A percentile compares a stretch with the other conserved stretches of the same genome.
Conservation (phyloP, 345 rosid genomes). For the Salix suchowensis region DNA sequence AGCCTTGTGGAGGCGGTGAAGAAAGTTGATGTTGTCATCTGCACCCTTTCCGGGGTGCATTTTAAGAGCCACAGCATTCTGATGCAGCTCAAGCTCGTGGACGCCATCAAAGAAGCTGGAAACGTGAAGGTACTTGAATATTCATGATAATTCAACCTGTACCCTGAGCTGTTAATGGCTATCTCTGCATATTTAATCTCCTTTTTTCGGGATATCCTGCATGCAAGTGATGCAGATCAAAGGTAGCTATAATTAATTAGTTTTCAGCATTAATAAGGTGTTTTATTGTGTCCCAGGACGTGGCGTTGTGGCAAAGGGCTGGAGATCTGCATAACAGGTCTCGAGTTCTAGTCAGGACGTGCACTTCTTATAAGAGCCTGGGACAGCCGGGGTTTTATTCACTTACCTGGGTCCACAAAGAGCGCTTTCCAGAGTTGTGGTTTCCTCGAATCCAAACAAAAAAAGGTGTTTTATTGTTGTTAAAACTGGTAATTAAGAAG, state of each 20-base stretch:
- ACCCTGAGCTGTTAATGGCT: background rate
- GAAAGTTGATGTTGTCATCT: constrained; percentile 54
- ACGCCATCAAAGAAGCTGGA: constrained; percentile 67
- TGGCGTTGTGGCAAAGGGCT: no score
- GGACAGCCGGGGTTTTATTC: no score
- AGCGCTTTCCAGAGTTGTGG: no score
- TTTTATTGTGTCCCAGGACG: background rate
- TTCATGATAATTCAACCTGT: background rate
- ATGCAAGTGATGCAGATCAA: background rate
- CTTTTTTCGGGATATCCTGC: background rate
- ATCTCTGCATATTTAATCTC: background rate
- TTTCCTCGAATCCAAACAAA: no score
- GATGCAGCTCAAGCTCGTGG: constrained; percentile 54
- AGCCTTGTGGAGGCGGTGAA: constrained; percentile 52
- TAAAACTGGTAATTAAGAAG: no score
- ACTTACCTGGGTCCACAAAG: no score
- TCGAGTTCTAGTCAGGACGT: no score
- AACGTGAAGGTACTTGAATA: constrained; percentile 43
- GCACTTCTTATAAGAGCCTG: no score
- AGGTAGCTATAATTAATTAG: no score
- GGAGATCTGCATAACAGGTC: no score
- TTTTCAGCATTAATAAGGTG: no score
- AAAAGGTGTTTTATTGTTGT: background rate
- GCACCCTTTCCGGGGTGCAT: constrained; percentile 62
- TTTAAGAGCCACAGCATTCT: constrained; percentile 50